Percentiles rank a stretch among this genome's conserved stretches.
phyloP scores from a whole-genome alignment of 179 eudicot species.

The Silene coronaria region DNA sequence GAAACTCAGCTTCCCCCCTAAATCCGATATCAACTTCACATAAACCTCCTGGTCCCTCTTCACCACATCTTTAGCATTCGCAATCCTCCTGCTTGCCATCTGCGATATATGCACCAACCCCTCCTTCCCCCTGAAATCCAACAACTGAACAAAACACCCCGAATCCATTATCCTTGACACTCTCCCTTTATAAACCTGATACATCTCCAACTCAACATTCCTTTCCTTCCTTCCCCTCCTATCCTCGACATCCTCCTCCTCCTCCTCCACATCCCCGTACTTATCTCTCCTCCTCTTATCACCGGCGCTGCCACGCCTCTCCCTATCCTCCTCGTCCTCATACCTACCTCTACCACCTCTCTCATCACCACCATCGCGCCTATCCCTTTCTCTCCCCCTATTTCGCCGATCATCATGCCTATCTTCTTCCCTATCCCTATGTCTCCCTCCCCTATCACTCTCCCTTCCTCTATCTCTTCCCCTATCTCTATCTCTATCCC shows the following conservation, averaged over 20 bases:
- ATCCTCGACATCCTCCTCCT: not conserved
- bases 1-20: conserved; percentile 59
- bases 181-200: conserved; percentile 67
- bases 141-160: conserved; percentile 77
- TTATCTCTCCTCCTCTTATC: conserved; percentile 20
- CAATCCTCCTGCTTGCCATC: conserved; percentile 68
- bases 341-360: not conserved
- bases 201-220: conserved; percentile 54
- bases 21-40: conserved; percentile 74
- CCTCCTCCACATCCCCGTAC: conserved; percentile 18
- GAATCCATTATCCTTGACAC: conserved; percentile 75
- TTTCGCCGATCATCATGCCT: not conserved
- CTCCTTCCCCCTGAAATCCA: conserved; percentile 65
- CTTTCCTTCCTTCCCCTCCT: conserved; percentile 18
- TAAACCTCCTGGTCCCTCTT: conserved; percentile 84
- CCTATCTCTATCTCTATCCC: not conserved
- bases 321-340: not conserved
- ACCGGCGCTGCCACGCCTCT: conserved; percentile 9
- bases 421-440: not conserved
- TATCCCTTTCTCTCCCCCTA: conserved; percentile 11
- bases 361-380: conserved; percentile 13
- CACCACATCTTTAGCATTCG: conserved; percentile 66
- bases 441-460: not conserved
- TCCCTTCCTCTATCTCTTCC: not conserved
- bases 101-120: conserved; percentile 87